Conservation (phyloP, 2,329 filamentous ascomycete genomes). For the Phaeosphaeriaceae sp. region DNA sequence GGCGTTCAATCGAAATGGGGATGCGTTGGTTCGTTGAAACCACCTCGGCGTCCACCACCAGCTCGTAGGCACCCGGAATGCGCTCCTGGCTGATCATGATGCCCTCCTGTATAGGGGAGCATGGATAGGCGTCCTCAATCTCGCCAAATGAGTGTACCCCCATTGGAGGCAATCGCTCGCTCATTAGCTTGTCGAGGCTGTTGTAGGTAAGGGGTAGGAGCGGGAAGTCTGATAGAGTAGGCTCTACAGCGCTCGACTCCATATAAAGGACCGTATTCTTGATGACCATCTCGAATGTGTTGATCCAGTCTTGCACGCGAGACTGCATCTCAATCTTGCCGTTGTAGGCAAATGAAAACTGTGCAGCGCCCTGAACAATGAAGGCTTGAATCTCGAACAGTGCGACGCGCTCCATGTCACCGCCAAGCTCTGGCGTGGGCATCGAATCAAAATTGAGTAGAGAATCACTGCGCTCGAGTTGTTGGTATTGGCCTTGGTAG, state of each 20-base stretch:
- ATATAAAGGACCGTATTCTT: no score
- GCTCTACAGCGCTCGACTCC: background rate
- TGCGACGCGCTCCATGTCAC: conserved; percentile 14
- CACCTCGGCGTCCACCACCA: conserved; percentile 6
- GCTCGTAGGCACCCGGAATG: conserved; percentile 9
- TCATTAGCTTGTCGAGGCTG: conserved; percentile 13
- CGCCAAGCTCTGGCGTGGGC: conserved; percentile 6
- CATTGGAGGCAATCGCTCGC: conserved; percentile 12
- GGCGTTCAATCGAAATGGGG: conserved; percentile 1
- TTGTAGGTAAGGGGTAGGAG: conserved; percentile 19
- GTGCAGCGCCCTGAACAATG: conserved; percentile 14
- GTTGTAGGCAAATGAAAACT: conserved; percentile 20
- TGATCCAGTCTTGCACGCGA: conserved; percentile 22
- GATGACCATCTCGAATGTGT: conserved; percentile 6
- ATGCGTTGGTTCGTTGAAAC: background rate
- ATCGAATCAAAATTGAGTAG: conserved; percentile 45
- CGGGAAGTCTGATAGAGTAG: conserved; percentile 23
- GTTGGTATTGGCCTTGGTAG: conserved; percentile 51
- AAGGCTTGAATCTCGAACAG: conserved; percentile 24
- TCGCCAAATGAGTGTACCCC: conserved; percentile 7
- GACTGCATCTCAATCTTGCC: conserved; percentile 18
- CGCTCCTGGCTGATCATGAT: conserved; percentile 11
- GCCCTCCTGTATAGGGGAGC: conserved; percentile 17
- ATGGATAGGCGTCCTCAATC: conserved; percentile 19
- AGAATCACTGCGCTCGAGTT: conserved; percentile 54